These are phyloP conservation scores for Sugiyamaella castrensis DNA, from an alignment of 1,139 yeast species.

Conservation along the genomic window DNA sequence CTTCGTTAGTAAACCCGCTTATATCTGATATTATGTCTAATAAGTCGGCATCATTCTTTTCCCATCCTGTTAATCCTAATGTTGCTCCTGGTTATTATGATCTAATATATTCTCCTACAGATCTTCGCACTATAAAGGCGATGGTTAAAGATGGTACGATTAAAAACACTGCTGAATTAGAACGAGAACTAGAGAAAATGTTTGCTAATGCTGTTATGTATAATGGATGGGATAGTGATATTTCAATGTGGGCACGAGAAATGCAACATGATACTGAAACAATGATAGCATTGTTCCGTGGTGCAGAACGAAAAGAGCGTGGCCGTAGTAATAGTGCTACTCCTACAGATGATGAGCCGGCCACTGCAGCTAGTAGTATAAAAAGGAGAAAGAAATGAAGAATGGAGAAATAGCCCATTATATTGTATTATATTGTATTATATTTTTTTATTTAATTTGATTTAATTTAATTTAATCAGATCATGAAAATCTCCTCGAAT, in stretches of 20 bases:
- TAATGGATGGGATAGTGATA: conserved; percentile 63
- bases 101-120: conserved; percentile 62
- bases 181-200: conserved; percentile 70
- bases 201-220: conserved; percentile 84
- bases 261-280: conserved; percentile 48
- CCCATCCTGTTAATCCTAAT: conserved; percentile 62
- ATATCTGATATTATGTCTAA: conserved; percentile 65
- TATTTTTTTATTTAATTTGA: no score
- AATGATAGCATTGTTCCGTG: conserved; percentile 36
- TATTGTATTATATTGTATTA: no score
- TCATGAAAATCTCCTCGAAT: no score
- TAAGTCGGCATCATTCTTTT: conserved; percentile 70
- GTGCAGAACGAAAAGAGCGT: conserved; percentile 30
- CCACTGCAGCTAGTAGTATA: neutral
- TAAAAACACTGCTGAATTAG: conserved; percentile 50
- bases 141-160: conserved; percentile 60
- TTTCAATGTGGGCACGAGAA: conserved; percentile 59
- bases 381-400: conserved; percentile 2
- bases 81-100: conserved; percentile 70
- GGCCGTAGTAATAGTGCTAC: conserved; percentile 16
- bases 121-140: conserved; percentile 59
- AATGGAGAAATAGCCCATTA: no score
- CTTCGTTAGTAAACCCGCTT: conserved; percentile 44
- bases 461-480: no score
- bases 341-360: conserved; percentile 9